Evolutionary conservation across 2,329 filamentous ascomycete genomes (phyloP).

Genomic region (Xylariales sp.): DNA sequence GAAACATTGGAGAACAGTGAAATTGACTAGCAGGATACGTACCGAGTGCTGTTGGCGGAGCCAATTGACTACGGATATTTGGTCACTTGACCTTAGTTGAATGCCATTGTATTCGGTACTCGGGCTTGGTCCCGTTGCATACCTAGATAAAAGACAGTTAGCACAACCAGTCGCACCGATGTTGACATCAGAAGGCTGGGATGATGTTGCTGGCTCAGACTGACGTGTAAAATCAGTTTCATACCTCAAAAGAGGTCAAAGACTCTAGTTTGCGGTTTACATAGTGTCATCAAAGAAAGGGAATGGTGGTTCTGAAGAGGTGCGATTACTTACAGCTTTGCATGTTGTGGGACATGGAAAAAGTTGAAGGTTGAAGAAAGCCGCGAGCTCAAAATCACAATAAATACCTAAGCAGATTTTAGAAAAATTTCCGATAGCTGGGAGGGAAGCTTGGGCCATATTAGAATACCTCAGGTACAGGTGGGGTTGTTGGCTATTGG

Average conservation of each 20-base stretch:
- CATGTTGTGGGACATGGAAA: conserved; percentile 24
- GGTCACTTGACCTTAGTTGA: conserved; percentile 19
- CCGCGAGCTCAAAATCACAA: conserved; percentile 26
- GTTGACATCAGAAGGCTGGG: conserved; percentile 1
- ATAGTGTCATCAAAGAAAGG: conserved; percentile 75
- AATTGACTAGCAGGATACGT: conserved; percentile 11
- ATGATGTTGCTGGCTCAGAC: conserved; percentile 72
- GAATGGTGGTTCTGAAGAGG: neutral
- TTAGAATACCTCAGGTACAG: neutral
- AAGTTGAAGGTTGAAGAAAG: conserved; percentile 19
- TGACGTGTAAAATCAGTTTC: conserved; percentile 94
- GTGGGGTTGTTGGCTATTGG: neutral
- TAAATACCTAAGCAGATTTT: conserved; percentile 27
- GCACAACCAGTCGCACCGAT: conserved; percentile 34
- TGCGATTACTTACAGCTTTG: conserved; percentile 36
- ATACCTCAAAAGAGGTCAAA: conserved; percentile 82
- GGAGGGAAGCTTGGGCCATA: conserved; percentile 19
- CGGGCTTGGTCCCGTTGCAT: conserved; percentile 15
- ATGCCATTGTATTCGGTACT: neutral
- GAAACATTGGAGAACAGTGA: conserved; percentile 29
- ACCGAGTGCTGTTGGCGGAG: conserved; percentile 21
- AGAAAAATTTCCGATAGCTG: conserved; percentile 36
- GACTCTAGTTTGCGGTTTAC: conserved; percentile 90
- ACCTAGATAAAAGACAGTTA: conserved; percentile 40
- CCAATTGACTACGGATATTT: neutral